These are phyloP conservation scores for Omphalea diandra DNA, from an alignment of 441 rosid genomes.

Conservation along the genomic window DNA sequence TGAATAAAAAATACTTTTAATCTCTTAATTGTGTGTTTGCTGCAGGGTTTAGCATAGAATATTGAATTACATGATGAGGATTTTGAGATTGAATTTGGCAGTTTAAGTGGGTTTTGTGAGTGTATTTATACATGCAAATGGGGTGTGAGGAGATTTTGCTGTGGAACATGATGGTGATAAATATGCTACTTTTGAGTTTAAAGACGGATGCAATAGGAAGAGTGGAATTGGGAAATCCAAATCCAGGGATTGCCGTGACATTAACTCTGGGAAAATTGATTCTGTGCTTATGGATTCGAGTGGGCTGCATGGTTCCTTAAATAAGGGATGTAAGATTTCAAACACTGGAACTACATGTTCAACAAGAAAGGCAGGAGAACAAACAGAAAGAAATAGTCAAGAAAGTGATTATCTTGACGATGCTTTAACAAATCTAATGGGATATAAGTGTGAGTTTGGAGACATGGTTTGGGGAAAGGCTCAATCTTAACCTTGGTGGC, in stretches of 20 bases:
- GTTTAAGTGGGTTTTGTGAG: too few relatives aligned
- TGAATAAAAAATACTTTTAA: background rate
- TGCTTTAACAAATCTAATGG: background rate
- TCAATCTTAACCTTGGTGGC: background rate
- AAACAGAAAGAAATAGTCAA: background rate
- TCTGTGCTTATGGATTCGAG: conserved; percentile 12
- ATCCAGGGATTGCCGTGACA: background rate
- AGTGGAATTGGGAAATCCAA: background rate
- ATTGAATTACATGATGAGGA: too few relatives aligned
- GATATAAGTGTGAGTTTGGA: background rate
- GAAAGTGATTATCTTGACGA: background rate
- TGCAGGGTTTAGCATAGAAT: too few relatives aligned
- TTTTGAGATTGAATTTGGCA: too few relatives aligned
- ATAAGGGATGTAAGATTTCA: conserved; percentile 7
- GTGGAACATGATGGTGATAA: too few relatives aligned
- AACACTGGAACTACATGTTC: conserved; percentile 11
- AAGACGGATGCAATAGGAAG: too few relatives aligned
- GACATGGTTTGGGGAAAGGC: background rate
- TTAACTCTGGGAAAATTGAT: background rate
- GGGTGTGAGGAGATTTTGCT: too few relatives aligned
- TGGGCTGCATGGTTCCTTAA: background rate
- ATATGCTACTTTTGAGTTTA: too few relatives aligned
- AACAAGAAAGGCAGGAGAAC: conserved; percentile 22
- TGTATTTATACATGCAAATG: too few relatives aligned
- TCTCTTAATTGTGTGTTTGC: too few relatives aligned